A percentile compares a stretch with the other conserved stretches of the same genome.
These are phyloP conservation scores for Ceratocystis destructans DNA, from an alignment of 2,329 filamentous ascomycete genomes.

Conservation along the genomic window DNA sequence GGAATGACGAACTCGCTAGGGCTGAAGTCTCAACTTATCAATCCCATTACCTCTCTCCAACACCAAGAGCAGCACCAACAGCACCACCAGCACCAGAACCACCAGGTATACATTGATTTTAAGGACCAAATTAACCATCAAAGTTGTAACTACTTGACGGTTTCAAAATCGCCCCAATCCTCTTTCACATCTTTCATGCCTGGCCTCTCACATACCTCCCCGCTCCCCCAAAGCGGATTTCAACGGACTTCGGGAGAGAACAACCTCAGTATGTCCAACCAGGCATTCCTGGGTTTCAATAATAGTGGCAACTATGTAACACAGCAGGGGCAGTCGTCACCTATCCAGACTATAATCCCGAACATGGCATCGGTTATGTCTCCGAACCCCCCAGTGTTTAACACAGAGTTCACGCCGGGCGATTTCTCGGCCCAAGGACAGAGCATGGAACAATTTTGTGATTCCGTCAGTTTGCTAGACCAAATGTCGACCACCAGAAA, in stretches of 20 bases:
- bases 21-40: neutral
- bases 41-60: neutral
- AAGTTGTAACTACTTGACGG: too few relatives aligned
- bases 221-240: neutral
- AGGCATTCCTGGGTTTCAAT: neutral
- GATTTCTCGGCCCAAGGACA: neutral
- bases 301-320: neutral
- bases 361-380: neutral
- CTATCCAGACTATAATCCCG: constrained; percentile 2
- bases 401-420: neutral
- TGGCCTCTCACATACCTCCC: neutral
- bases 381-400: neutral
- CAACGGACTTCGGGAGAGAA: neutral
- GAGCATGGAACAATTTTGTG: neutral
- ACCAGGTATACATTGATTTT: neutral
- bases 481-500: neutral
- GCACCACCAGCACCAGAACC: neutral
- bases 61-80: neutral
- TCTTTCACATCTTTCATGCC: too few relatives aligned
- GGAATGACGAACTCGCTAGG: constrained; percentile 19
- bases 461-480: neutral
- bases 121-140: neutral
- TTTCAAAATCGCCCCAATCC: neutral
- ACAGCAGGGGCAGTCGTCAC: constrained; percentile 6
- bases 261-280: neutral